Conservation (phyloP, 2,329 filamentous ascomycete species). For the Chrysosporium keratinophilum region DNA sequence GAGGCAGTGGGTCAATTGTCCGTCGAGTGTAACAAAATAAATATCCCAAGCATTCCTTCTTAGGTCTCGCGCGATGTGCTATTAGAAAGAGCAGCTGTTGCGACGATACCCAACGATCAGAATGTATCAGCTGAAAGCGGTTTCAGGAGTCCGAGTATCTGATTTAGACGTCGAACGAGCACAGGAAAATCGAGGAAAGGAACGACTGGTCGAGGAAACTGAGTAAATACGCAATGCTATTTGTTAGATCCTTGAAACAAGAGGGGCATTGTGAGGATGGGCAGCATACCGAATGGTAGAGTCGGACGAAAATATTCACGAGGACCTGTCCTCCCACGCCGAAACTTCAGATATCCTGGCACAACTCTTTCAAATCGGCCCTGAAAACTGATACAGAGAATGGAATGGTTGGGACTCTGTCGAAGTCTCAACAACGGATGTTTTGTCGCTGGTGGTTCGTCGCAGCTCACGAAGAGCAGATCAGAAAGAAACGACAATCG, state of each 20-base stretch:
- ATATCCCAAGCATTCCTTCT: constrained; percentile 1
- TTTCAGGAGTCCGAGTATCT: not conserved
- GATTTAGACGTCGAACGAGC: not conserved
- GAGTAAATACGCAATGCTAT: not conserved
- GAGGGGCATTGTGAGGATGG: not conserved
- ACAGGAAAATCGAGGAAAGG: not conserved
- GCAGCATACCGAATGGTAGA: constrained; percentile 1
- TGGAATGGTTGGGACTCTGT: not conserved
- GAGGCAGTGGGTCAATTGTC: not conserved
- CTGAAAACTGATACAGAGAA: not conserved
- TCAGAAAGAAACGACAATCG: not conserved
- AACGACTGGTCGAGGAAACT: not conserved
- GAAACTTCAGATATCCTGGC: not conserved
- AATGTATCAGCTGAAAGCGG: not conserved
- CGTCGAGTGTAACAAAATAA: not conserved
- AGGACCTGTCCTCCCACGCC: constrained; percentile 7
- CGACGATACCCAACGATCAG: too few relatives aligned
- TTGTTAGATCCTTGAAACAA: not conserved
- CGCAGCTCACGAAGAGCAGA: not conserved
- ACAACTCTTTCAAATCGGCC: not conserved
- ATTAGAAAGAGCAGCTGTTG: not conserved
- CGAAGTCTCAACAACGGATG: not conserved
- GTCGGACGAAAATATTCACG: not conserved
- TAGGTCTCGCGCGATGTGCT: not conserved
- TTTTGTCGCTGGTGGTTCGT: not conserved